A percentile compares a stretch with the other conserved stretches of the same genome.
Conservation (phyloP, 2,329 filamentous ascomycete species). For the Neofusicoccum kwambonambiense region DNA sequence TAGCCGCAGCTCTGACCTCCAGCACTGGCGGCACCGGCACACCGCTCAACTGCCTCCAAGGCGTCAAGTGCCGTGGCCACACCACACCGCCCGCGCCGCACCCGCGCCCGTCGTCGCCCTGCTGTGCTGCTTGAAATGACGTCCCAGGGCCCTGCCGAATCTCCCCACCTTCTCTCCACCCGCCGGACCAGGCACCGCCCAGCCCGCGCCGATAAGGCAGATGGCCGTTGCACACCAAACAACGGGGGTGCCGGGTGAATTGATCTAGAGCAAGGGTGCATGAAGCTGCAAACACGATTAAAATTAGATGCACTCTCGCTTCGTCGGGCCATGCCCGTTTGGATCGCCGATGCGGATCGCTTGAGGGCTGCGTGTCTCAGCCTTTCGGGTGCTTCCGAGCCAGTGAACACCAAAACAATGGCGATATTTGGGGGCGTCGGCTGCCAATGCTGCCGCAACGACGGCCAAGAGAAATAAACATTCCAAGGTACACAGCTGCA, state of each 20-base stretch:
- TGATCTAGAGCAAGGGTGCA: background rate
- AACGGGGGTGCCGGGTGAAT: background rate
- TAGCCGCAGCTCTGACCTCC: background rate
- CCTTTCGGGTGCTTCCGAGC: slow-evolving; percentile 8
- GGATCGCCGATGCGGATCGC: slow-evolving; percentile 6
- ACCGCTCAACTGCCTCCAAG: background rate
- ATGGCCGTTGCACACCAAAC: background rate
- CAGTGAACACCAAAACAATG: background rate
- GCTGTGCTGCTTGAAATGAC: background rate
- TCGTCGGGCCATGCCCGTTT: background rate
- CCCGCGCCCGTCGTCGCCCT: background rate
- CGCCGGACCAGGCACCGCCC: background rate
- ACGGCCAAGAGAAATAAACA: background rate
- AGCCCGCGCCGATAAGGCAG: background rate
- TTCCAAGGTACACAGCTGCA: background rate
- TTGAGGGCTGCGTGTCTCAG: background rate
- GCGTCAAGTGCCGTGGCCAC: background rate
- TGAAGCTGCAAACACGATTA: background rate
- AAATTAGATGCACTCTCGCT: slow-evolving; percentile 13
- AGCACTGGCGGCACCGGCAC: background rate
- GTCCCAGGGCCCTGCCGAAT: background rate
- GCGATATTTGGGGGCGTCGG: background rate
- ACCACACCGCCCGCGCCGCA: background rate
- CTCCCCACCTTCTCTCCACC: background rate
- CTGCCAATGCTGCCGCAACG: background rate